These are phyloP conservation scores for Castanea crenata DNA, from an alignment of 306 rosid genomes.

Conservation along the genomic window DNA sequence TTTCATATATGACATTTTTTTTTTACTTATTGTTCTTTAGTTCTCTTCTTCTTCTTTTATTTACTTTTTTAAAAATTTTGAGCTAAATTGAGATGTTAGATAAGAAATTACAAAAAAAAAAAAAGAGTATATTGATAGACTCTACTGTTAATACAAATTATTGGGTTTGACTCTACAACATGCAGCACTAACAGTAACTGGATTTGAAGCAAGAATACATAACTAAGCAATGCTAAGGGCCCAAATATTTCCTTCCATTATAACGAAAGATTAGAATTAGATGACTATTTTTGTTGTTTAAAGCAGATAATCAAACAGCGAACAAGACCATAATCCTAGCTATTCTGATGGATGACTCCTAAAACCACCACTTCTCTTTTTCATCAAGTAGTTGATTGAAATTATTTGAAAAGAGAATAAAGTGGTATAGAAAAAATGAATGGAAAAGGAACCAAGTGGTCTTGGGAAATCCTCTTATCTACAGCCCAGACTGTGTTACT, in stretches of 20 bases:
- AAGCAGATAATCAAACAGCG: too few species aligned
- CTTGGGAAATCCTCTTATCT: too few species aligned
- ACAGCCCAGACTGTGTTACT: too few species aligned
- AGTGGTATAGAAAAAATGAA: too few species aligned
- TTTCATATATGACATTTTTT: neutral
- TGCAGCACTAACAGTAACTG: neutral
- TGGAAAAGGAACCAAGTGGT: too few species aligned
- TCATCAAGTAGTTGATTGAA: too few species aligned
- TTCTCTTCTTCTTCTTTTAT: neutral
- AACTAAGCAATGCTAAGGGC: neutral
- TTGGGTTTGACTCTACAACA: neutral
- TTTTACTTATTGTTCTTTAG: too few species aligned
- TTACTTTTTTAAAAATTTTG: neutral
- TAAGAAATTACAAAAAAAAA: neutral
- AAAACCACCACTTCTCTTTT: too few species aligned
- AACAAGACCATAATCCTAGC: too few species aligned
- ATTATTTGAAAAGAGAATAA: too few species aligned
- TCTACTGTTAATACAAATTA: neutral
- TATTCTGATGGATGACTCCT: too few species aligned
- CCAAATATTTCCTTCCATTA: neutral
- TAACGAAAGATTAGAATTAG: neutral
- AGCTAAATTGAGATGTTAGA: neutral
- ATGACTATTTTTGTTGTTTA: neutral
- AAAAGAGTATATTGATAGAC: neutral
- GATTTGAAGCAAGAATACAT: neutral